Conservation (phyloP, 495 filamentous ascomycete genomes). For the Aspergillus haitiensis region DNA sequence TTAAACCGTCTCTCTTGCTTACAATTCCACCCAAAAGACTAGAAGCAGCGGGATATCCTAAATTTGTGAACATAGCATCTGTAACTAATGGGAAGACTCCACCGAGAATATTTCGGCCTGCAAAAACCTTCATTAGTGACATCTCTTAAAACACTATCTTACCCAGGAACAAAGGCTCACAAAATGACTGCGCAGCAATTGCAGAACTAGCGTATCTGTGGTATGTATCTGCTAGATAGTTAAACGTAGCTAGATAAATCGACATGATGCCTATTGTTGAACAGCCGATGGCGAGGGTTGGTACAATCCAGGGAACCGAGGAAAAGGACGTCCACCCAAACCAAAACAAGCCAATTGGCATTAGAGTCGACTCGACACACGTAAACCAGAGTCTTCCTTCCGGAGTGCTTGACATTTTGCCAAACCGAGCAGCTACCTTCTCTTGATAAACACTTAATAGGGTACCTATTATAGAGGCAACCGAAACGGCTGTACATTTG, state of each 20-base stretch:
- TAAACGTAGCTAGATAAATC: conserved; percentile 89
- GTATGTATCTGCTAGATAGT: conserved; percentile 92
- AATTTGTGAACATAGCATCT: conserved; percentile 64
- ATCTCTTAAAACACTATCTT: not conserved
- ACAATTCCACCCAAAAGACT: conserved; percentile 74
- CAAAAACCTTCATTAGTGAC: not conserved
- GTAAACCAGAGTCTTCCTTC: conserved; percentile 83
- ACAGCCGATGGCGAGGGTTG: conserved; percentile 66
- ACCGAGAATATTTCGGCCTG: conserved; percentile 76
- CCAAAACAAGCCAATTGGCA: conserved; percentile 79
- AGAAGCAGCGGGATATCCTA: conserved; percentile 70
- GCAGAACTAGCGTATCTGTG: conserved; percentile 82
- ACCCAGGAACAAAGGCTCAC: conserved; percentile 25
- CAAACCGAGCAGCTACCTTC: conserved; percentile 44
- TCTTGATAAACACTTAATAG: conserved; percentile 73
- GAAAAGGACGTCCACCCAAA: conserved; percentile 74
- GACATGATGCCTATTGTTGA: conserved; percentile 87
- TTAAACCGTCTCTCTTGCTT: conserved; percentile 14
- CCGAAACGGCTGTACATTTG: conserved; percentile 54
- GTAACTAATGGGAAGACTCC: conserved; percentile 82
- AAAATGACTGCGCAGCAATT: conserved; percentile 83
- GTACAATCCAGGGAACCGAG: conserved; percentile 75
- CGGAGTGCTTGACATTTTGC: conserved; percentile 55
- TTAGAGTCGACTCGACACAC: conserved; percentile 66
- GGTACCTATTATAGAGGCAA: conserved; percentile 68